Conservation (phyloP, 2,329 filamentous ascomycete genomes). For the Diaporthe citri region DNA sequence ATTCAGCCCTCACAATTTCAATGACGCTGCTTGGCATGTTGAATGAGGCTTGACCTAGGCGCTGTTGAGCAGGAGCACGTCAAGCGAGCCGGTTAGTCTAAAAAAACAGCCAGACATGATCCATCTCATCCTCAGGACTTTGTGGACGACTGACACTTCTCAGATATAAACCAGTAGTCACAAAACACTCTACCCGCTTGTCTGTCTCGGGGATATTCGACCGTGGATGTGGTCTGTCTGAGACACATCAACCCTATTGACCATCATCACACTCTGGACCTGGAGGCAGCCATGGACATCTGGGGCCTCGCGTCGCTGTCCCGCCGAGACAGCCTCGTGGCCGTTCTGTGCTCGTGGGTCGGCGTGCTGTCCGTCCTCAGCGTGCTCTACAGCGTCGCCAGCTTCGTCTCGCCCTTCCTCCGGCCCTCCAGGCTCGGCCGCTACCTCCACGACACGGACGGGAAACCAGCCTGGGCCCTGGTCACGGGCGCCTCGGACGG, state of each 20-base stretch:
- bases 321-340: slow-evolving; percentile 17
- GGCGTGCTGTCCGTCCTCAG: slow-evolving; percentile 25
- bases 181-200: neutral
- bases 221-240: neutral
- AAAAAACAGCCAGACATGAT: neutral
- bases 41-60: neutral
- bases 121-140: neutral
- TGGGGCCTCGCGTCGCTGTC: neutral
- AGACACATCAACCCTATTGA: neutral
- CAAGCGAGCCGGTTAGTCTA: neutral
- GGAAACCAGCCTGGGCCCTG: slow-evolving; percentile 56
- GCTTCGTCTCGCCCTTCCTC: slow-evolving; percentile 34
- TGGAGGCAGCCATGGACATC: neutral
- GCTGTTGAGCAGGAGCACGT: neutral
- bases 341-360: neutral
- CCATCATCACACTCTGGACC: neutral
- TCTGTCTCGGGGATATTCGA: neutral
- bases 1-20: neutral
- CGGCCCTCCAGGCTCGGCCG: slow-evolving; percentile 42
- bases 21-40: neutral
- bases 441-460: slow-evolving; percentile 43
- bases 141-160: neutral
- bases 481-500: slow-evolving; percentile 68
- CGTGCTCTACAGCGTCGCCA: slow-evolving; percentile 39
- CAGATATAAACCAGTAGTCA: neutral